Conservation (phyloP, 257 asterid species). For the Apocynum venetum region DNA sequence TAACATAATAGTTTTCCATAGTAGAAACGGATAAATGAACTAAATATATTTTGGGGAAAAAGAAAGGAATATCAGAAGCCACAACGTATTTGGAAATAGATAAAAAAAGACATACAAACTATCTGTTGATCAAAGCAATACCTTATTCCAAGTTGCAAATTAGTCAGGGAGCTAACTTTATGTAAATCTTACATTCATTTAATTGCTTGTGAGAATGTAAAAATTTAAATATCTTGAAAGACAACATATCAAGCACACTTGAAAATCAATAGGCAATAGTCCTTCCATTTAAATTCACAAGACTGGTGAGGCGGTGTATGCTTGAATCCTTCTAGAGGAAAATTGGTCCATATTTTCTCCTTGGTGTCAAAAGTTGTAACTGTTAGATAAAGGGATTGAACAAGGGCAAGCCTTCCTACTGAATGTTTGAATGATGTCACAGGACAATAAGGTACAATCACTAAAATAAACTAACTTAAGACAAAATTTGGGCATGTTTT, state of each 20-base stretch:
- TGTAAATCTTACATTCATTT: neutral
- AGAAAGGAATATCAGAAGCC: neutral
- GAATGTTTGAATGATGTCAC: slow-evolving; percentile 61
- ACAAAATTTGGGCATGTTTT: neutral
- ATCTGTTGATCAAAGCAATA: slow-evolving; percentile 15
- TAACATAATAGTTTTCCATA: neutral
- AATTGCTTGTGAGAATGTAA: neutral
- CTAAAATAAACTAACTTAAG: slow-evolving; percentile 1
- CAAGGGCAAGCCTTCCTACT: slow-evolving; percentile 77
- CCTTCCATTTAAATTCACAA: slow-evolving; percentile 89
- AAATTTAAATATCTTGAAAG: neutral
- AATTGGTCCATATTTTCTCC: slow-evolving; percentile 77
- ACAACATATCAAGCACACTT: slow-evolving; percentile 41
- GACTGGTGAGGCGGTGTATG: slow-evolving; percentile 92
- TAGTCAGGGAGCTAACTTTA: slow-evolving; percentile 10
- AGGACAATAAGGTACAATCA: slow-evolving; percentile 23
- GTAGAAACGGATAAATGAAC: neutral
- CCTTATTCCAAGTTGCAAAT: slow-evolving; percentile 97
- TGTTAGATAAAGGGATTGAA: slow-evolving; percentile 62
- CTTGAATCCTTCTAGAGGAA: slow-evolving; percentile 85
- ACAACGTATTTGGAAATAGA: neutral
- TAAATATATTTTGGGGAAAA: neutral
- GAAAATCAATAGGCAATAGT: slow-evolving; percentile 85
- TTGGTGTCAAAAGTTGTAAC: slow-evolving; percentile 62
- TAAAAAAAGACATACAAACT: neutral